Percentiles rank a stretch among this genome's conserved stretches.
Conservation (phyloP, 129 eudicot genomes). For the Centrapalus pauciflorus region DNA sequence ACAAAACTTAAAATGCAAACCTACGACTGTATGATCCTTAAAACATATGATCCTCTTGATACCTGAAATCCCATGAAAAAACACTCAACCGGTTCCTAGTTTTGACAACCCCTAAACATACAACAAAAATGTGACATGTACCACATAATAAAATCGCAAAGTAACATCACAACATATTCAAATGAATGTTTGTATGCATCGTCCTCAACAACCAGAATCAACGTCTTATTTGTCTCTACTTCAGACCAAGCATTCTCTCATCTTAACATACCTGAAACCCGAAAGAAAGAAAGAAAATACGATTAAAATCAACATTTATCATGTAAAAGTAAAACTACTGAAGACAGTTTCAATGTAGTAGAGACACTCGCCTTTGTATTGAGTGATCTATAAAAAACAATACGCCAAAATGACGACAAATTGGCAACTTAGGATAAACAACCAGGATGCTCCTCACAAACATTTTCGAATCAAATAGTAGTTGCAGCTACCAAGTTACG, state of each 20-base stretch:
- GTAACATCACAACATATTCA: constrained; percentile 13
- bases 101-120: neutral
- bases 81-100: constrained; percentile 6
- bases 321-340: no score
- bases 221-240: constrained; percentile 3
- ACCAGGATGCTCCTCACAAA: no score
- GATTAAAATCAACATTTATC: no score
- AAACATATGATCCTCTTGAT: no score
- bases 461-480: no score
- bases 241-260: neutral
- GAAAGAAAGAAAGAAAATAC: neutral
- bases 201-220: constrained; percentile 15
- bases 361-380: no score
- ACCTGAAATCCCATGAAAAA: neutral
- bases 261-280: constrained; percentile 1
- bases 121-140: constrained; percentile 23
- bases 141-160: neutral
- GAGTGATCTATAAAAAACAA: no score
- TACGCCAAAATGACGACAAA: neutral
- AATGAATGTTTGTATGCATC: constrained; percentile 7
- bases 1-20: neutral
- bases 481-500: no score
- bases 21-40: no score
- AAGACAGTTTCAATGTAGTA: no score
- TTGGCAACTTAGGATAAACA: no score